Conservation (phyloP, 805 yeast genomes). For the Komagataella kurtzmanii region DNA sequence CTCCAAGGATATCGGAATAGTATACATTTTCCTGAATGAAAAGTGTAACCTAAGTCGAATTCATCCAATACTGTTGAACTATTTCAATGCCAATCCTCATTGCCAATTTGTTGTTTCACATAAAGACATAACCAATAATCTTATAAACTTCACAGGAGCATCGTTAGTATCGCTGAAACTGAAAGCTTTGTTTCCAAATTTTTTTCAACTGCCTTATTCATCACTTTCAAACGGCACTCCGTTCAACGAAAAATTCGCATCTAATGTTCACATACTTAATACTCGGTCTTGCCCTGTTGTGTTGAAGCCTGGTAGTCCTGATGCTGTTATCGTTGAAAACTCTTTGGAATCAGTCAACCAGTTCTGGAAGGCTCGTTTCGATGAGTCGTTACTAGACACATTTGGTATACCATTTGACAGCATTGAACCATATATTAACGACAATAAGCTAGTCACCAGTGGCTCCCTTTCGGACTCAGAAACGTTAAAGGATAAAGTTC, state of each 20-base stretch:
- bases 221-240: not conserved
- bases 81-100: constrained; percentile 28
- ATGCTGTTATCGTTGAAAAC: not conserved
- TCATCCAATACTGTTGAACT: constrained; percentile 37
- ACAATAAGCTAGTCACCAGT: not conserved
- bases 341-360: not conserved
- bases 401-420: not conserved
- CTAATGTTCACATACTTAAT: not conserved
- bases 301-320: not conserved
- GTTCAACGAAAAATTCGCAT: not conserved
- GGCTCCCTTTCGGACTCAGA: constrained; percentile 2
- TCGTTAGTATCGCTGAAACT: constrained; percentile 41
- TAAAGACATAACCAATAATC: constrained; percentile 44
- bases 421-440: not conserved
- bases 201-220: constrained; percentile 25
- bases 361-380: not conserved
- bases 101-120: constrained; percentile 67
- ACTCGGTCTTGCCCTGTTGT: not conserved
- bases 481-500: constrained; percentile 36
- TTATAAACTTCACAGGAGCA: constrained; percentile 42
- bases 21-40: constrained; percentile 71
- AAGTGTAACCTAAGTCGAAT: constrained; percentile 24
- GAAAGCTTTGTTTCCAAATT: constrained; percentile 32
- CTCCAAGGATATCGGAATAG: constrained; percentile 26
- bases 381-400: not conserved